Conservation (phyloP, 805 yeast species). For the Lachancea nothofagi region DNA sequence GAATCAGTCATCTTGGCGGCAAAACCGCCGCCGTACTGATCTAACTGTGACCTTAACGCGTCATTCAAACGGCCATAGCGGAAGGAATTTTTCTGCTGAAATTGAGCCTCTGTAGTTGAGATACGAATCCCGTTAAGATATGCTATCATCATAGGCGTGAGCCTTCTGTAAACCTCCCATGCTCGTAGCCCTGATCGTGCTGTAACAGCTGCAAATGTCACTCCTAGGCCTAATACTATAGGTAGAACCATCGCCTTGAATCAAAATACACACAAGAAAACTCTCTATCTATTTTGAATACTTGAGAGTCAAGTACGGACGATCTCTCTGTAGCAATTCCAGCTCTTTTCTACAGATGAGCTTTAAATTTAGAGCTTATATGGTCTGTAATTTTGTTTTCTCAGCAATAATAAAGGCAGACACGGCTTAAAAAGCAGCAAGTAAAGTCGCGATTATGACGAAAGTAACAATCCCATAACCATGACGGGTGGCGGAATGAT, state of each 20-base stretch:
- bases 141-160: slow-evolving; percentile 29
- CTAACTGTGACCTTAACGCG: slow-evolving; percentile 15
- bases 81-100: slow-evolving; percentile 12
- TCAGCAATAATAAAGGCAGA: no score
- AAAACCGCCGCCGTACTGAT: slow-evolving; percentile 55
- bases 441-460: no score
- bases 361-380: no score
- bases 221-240: slow-evolving; percentile 27
- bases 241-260: slow-evolving; percentile 36
- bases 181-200: slow-evolving; percentile 28
- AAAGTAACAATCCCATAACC: no score
- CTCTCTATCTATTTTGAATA: no score
- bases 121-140: slow-evolving; percentile 24
- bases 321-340: no score
- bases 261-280: no score
- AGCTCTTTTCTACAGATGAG: no score
- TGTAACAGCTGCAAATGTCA: slow-evolving; percentile 25
- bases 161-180: slow-evolving; percentile 26
- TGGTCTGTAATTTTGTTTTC: no score
- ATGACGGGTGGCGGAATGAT: no score
- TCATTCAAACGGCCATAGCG: slow-evolving; percentile 15
- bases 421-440: no score
- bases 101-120: slow-evolving; percentile 5
- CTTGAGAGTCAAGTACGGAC: no score
- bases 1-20: slow-evolving; percentile 57